Base-by-base conservation (phyloP, 1,139 yeast species). In the Suhomyces taliae region DNA sequence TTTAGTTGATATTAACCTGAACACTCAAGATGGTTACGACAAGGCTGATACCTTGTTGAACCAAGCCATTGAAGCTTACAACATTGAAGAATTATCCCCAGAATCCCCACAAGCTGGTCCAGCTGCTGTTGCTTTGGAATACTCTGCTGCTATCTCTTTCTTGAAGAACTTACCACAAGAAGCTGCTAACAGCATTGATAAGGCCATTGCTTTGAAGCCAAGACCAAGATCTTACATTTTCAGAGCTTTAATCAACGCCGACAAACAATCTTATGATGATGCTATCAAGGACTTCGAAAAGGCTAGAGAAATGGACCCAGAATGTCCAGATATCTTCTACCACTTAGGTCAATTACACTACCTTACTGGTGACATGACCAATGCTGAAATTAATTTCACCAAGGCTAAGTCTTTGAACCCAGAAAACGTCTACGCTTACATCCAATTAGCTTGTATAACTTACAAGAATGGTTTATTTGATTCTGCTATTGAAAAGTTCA, bases 291-390 rank as follows among this genome's bases (percentile, higher is more conserved):
- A 87, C 67, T 90, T 93, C 61, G 81, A 81, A 45, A 73, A 77
- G 47, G 99, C 98, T 36, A 76, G 84, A 54, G 74, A 77, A 52
- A 65, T 87, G 56, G 85, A 88, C 61, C 83, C 93, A 41, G 70
- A 80, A 34, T 82, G 84, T 64, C 82, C 96, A 35, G 97, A 95
- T 64, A 82, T 87, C 56, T 89, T 83, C 74, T 93, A 93, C 76
- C 99, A 95, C 72, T 85, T 88, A 64, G 99, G 96, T 57, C 99
- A 95, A 79, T 79, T 91, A 65, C 81, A 79, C 66, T 93, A 91
- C 72, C 76, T 93, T 59, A 82, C 89, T 53, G 86, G 85, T 53
- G 88, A 90, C 57, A 82, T 87, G 61, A 72, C 72, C 39, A 78
- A 83, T 54, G 98, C 99, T 38, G 81, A 84, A 61, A 72, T 70